Evolutionary conservation across 192 early-diverging fungal species (phyloP), one percentile per base, ranked within the genome.

Genomic region (Phlyctochytrium bullatum): DNA sequence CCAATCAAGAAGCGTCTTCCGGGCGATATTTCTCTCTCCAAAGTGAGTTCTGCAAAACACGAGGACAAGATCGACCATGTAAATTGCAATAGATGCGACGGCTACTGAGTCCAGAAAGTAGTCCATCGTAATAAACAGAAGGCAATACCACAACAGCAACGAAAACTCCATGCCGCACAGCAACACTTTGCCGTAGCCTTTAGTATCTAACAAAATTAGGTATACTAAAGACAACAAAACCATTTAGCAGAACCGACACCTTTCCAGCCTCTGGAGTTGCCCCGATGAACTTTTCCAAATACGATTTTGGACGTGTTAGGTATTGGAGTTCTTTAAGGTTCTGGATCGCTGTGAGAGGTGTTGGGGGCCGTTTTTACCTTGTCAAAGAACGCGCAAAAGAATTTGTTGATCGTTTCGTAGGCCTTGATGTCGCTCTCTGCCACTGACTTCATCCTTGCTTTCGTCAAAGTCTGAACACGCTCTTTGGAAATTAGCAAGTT

Each of bases 291-390:
- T 69, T 66, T 61, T 83, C 78, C n/a, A 77, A 1, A 59, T 62
- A 74, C 20, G 74, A 66, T 56, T 81, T 81, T 33, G 73, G 40
- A 3, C 74, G 36, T 1, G 80, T 76, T 0, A 40, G 36, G 68
- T 80, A 85, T 36, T 67, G 72, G 36, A 64, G 78, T 28, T 85
- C 83, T 73, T 85, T 85, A 62, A 79, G 54, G 36, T 81, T 81
- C 83, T 85, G 63, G 27, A 6, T 60, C 1, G 53, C 12, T n/a
- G 33, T 64, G 1, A 67, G 1, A 16, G 3, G 23, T 30, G 52
- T 14, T 3, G 25, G 3, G 3, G 4, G 2, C 16, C n/a, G 51
- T 51, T 23, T 3, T 14, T 10, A 84, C 80, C 75, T 76, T 69
- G 34, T 85, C 83, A 53, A 85, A 75, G 60, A 85, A 82, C 25